Percentiles rank a stretch among this genome's conserved stretches.
Conservation (phyloP, 2,329 filamentous ascomycete species). For the Calonectria pauciramosa region DNA sequence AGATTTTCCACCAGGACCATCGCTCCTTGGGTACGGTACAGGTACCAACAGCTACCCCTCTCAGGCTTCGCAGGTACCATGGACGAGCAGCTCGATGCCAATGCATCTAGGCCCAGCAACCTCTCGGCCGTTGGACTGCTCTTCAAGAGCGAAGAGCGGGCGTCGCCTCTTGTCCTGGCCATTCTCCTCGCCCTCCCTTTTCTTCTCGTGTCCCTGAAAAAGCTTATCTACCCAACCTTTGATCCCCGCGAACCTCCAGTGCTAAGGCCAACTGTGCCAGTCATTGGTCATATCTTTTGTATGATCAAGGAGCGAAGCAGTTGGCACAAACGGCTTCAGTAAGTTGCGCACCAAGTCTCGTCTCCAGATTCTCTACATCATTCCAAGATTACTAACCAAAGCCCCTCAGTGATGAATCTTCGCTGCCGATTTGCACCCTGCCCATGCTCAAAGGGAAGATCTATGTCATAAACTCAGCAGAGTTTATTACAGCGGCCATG, state of each 20-base stretch:
- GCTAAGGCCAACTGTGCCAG: constrained; percentile 27
- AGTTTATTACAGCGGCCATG: constrained; percentile 54
- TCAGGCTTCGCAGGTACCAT: not conserved
- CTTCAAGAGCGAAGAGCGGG: not conserved
- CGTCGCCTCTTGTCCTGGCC: too few relatives aligned
- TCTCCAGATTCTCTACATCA: too few relatives aligned
- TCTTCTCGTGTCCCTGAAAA: not conserved
- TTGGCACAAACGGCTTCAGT: constrained; percentile 26
- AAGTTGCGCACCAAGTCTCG: not conserved
- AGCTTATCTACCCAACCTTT: constrained; percentile 7
- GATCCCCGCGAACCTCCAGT: constrained; percentile 30
- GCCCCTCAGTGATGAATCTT: constrained; percentile 29
- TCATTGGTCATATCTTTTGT: constrained; percentile 34
- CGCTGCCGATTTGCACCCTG: constrained; percentile 56
- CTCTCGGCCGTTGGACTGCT: not conserved
- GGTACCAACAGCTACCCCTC: not conserved
- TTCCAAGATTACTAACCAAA: not conserved
- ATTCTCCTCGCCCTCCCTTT: not conserved
- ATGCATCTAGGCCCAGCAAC: not conserved
- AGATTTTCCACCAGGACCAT: not conserved
- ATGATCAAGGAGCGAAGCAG: constrained; percentile 28
- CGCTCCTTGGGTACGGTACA: not conserved
- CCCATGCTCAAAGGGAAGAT: constrained; percentile 57
- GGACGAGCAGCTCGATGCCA: not conserved
- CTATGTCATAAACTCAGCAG: constrained; percentile 58